phyloP scores from a whole-genome alignment of 2,329 filamentous ascomycete genomes.

The Zymoseptoria crescenta region DNA sequence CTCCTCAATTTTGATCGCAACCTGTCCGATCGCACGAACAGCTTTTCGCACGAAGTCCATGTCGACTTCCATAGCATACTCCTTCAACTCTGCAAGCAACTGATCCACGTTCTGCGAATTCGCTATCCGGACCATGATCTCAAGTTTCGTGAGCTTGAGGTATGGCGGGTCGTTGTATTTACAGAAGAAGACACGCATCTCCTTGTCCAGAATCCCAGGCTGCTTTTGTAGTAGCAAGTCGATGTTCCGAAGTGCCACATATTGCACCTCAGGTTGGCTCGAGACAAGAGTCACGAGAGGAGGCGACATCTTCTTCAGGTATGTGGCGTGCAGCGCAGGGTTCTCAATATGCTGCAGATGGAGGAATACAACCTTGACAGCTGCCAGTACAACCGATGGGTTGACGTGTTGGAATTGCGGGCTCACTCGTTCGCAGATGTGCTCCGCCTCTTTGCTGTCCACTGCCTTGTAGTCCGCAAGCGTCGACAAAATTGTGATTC shows the following conservation, averaged over 20 bases:
- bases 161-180: slow-evolving; percentile 99
- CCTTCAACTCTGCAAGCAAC: slow-evolving; percentile 85
- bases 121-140: slow-evolving; percentile 98
- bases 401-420: slow-evolving; percentile 99
- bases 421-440: slow-evolving; percentile 92
- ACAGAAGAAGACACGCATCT: slow-evolving; percentile 97
- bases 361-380: slow-evolving; percentile 93
- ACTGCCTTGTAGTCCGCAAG: slow-evolving; percentile 77
- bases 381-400: slow-evolving; percentile 91
- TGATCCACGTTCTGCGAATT: slow-evolving; percentile 97
- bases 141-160: slow-evolving; percentile 92
- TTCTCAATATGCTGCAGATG: slow-evolving; percentile 78
- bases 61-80: slow-evolving; percentile 95
- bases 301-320: slow-evolving; percentile 97
- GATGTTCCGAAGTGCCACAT: slow-evolving; percentile 92
- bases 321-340: slow-evolving; percentile 69
- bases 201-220: slow-evolving; percentile 92
- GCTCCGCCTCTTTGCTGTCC: slow-evolving; percentile 94
- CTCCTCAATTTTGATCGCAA: slow-evolving; percentile 95
- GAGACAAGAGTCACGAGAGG: slow-evolving; percentile 92
- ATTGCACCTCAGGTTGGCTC: slow-evolving; percentile 93
- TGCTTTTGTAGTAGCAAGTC: slow-evolving; percentile 92
- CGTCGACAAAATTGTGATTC: slow-evolving; percentile 86
- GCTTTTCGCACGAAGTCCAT: slow-evolving; percentile 97
- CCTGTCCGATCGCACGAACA: slow-evolving; percentile 93